Base-by-base conservation (phyloP, 495 filamentous ascomycete genomes). In the Daldinia decipiens region DNA sequence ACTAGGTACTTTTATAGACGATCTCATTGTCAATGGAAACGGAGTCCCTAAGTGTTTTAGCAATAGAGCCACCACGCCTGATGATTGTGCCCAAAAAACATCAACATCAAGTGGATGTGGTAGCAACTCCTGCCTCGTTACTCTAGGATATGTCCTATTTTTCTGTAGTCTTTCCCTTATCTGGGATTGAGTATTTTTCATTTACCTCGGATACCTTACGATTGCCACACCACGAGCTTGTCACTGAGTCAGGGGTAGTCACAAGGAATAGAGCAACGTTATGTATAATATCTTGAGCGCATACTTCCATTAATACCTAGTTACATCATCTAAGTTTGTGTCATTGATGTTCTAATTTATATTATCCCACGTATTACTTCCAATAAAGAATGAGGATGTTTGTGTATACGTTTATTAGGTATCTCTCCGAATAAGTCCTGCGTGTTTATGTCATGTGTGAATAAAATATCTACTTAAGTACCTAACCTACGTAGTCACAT, bases 11-110 rank as follows among this genome's bases (percentile, higher is more conserved):
- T 5, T 36, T 1, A 1, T n/a, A 67, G 65, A 67, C 39, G 19
- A 54, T 2, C 56, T 67, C 0, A 38, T 67, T 12, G n/a, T 38
- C 15, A 31, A 32, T 11, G 51, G 57, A 8, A 15, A 61, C 19
- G 57, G 65, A n/a, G 5, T 21, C 5, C 26, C 61, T 5, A 56
- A 50, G 21, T 67, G 65, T 4, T 67, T 67, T 29, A 7, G 55
- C 19, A 54, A 36, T 12, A 17, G 29, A 0, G 56, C 36, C 0
- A 7, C 26, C 17, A 66, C 45, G 4, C 40, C 55, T 0, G 11
- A 38, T 11, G 38, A 61, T 26, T 67, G 65, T 8, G 27, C 9
- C 1, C 26, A 56, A 38, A 67, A 36, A 4, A 40, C 29, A 31
- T 29, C 5, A 4, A 6, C 34, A 6, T 45, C 5, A 12, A 43